Evolutionary conservation across 257 asterid species (phyloP).

Genomic region (Cordia subcordata): DNA sequence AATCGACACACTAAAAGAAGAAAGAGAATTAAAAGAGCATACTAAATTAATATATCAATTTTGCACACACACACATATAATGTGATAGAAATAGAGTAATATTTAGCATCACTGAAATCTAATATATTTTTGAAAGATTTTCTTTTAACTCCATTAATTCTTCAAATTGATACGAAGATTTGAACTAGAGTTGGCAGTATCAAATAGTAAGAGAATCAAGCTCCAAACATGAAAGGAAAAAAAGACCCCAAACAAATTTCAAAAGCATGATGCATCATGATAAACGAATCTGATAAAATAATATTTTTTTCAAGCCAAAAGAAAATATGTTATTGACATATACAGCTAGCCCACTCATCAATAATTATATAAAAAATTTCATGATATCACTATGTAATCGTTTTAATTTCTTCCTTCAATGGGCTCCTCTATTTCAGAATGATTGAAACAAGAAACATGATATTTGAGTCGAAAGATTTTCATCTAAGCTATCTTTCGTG

Average conservation of each 20-base stretch:
- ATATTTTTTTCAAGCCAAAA: slow-evolving; percentile 11
- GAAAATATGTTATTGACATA: slow-evolving; percentile 27
- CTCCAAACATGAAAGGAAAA: not conserved
- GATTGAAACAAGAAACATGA: not conserved
- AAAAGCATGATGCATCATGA: not conserved
- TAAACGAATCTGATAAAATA: slow-evolving; percentile 24
- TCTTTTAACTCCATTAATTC: too few relatives aligned
- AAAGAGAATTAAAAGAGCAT: too few relatives aligned
- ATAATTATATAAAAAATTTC: slow-evolving; percentile 22
- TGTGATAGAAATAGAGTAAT: too few relatives aligned
- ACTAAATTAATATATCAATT: too few relatives aligned
- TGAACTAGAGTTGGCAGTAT: too few relatives aligned
- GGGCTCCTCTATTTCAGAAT: slow-evolving; percentile 22
- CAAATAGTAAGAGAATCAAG: too few relatives aligned
- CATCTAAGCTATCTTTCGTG: not conserved
- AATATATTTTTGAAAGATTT: too few relatives aligned
- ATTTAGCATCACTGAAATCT: too few relatives aligned
- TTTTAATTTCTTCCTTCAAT: slow-evolving; percentile 14
- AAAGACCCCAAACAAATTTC: slow-evolving; percentile 22
- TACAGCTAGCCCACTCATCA: slow-evolving; percentile 39
- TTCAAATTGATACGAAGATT: too few relatives aligned
- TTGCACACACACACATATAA: too few relatives aligned
- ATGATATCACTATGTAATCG: slow-evolving; percentile 16
- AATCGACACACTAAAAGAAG: too few relatives aligned
- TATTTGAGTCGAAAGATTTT: not conserved